Conservation (phyloP, 306 rosid species). For the Cyamopsis tetragonoloba region DNA sequence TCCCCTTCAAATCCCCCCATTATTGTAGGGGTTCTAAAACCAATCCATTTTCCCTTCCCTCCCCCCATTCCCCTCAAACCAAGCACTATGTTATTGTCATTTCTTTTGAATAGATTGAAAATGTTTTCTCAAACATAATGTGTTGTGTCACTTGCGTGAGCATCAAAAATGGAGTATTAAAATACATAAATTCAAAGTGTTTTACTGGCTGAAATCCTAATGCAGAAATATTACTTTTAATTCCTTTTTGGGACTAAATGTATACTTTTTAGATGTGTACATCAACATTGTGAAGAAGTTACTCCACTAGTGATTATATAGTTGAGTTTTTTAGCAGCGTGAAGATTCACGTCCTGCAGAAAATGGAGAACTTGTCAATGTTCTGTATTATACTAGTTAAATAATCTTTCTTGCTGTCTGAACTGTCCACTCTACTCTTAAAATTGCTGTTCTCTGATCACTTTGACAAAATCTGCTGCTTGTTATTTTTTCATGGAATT, state of each 20-base stretch:
- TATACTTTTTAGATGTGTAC: background rate
- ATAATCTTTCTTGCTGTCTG: background rate
- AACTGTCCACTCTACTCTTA: background rate
- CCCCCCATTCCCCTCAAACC: too few species aligned
- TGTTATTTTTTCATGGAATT: background rate
- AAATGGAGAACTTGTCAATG: background rate
- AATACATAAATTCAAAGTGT: background rate
- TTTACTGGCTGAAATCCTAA: background rate
- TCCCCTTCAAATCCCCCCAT: too few species aligned
- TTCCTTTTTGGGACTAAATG: background rate
- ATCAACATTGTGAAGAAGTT: background rate
- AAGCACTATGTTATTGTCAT: too few species aligned
- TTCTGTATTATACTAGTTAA: slow-evolving; percentile 7
- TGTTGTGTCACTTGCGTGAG: background rate
- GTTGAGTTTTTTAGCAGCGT: background rate
- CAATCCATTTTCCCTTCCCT: too few species aligned
- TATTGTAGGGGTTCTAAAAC: too few species aligned
- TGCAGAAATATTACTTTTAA: background rate
- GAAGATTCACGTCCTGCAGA: slow-evolving; percentile 10
- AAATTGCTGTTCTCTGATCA: background rate
- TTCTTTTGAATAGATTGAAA: background rate
- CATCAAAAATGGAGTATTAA: background rate
- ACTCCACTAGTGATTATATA: background rate
- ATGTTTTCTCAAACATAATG: background rate
- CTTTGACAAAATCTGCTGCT: background rate